Conservation (phyloP, 2,329 filamentous ascomycete species). For the Cryphonectria carpinicola region DNA sequence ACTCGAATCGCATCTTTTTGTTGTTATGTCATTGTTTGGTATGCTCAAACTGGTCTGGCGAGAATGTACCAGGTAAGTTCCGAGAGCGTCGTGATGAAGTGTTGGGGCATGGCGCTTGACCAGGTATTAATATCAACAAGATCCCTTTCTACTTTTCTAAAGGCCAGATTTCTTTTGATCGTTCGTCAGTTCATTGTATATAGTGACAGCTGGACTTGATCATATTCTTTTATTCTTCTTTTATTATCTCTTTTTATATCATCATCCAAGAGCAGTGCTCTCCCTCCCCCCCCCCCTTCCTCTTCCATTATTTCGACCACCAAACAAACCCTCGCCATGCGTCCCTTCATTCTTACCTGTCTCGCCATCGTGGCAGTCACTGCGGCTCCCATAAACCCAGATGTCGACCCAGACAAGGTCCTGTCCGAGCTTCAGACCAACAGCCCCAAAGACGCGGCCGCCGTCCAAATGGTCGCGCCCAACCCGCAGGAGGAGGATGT, state of each 20-base stretch:
- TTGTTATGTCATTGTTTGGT: neutral
- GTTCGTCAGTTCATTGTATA: constrained; percentile 9
- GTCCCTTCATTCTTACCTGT: constrained; percentile 19
- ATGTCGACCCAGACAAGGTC: constrained; percentile 13
- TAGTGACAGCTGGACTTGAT: constrained; percentile 2
- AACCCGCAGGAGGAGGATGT: constrained; percentile 16
- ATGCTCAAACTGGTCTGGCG: neutral
- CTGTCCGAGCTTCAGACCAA: constrained; percentile 10
- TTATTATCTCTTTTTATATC: neutral
- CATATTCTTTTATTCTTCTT: neutral
- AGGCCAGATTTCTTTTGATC: neutral
- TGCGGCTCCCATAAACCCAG: constrained; percentile 21
- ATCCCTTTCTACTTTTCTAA: neutral
- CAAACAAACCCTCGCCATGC: constrained; percentile 7
- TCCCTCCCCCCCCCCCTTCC: neutral
- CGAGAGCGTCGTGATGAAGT: neutral
- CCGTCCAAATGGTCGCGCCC: constrained; percentile 21
- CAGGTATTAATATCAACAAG: neutral
- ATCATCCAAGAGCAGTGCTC: constrained; percentile 22
- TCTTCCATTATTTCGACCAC: neutral
- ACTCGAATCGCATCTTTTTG: constrained; percentile 19
- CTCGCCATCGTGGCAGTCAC: constrained; percentile 18
- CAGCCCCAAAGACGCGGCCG: constrained; percentile 20
- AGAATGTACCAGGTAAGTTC: neutral
- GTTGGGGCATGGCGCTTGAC: neutral